Evolutionary conservation across 176 grass and related monocot species (phyloP).

Genomic region (Carex littledalei): DNA sequence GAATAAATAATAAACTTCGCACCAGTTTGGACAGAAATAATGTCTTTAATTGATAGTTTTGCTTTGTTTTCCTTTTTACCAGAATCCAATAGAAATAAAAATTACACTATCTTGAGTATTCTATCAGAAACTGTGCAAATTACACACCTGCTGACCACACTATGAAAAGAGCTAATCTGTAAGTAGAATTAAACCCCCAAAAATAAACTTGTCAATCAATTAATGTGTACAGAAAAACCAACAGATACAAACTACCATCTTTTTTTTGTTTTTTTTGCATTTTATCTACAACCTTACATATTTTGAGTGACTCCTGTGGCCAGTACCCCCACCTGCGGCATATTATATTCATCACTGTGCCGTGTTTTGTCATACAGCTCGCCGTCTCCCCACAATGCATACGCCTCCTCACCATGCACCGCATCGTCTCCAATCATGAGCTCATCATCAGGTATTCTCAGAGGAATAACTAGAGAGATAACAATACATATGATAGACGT

Average conservation of each 20-base stretch:
- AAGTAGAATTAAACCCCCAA: neutral
- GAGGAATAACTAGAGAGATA: slow-evolving; percentile 39
- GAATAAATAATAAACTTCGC: neutral
- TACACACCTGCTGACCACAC: neutral
- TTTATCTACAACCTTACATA: neutral
- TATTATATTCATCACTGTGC: slow-evolving; percentile 24
- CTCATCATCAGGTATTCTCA: slow-evolving; percentile 55
- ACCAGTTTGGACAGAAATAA: neutral
- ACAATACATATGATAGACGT: slow-evolving; percentile 52
- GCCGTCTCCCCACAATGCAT: slow-evolving; percentile 87
- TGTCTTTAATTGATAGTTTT: neutral
- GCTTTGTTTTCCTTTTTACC: neutral
- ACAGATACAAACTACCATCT: slow-evolving; percentile 3
- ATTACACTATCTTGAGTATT: neutral
- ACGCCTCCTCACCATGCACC: slow-evolving; percentile 91
- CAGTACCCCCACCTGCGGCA: neutral
- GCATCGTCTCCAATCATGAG: slow-evolving; percentile 73
- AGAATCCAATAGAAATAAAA: neutral
- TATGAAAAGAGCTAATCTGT: neutral
- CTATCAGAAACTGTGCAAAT: neutral
- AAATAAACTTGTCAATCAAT: neutral
- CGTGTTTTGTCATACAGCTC: slow-evolving; percentile 67
- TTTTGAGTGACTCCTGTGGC: slow-evolving; percentile 1
- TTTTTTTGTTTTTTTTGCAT: neutral
- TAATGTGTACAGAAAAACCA: neutral